phyloP scores from a whole-genome alignment of 1,139 yeast species.

The Trichomonascaceae sp. region DNA sequence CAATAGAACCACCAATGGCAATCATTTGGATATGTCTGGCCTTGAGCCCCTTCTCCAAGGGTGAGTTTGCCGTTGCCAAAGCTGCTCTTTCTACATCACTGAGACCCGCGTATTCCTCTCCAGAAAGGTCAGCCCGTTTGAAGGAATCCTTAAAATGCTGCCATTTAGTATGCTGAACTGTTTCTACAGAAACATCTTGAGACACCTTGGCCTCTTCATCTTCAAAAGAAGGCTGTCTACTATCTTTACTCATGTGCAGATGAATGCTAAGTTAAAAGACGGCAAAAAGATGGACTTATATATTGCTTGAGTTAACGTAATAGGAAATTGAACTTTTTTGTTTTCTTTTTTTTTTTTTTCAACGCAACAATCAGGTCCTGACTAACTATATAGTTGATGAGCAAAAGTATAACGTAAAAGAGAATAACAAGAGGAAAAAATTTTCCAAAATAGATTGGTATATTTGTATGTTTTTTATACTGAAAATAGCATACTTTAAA shows the following conservation, averaged over 20 bases:
- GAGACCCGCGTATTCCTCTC: conserved; percentile 20
- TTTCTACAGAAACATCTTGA: background rate
- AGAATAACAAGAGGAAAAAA: background rate
- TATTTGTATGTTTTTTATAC: background rate
- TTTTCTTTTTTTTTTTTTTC: background rate
- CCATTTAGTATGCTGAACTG: conserved; percentile 15
- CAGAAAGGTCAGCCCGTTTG: conserved; percentile 23
- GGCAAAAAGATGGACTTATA: background rate
- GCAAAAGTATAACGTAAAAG: background rate
- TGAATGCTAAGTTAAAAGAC: background rate
- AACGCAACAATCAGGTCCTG: background rate
- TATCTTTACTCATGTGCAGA: background rate
- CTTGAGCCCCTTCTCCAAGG: conserved; percentile 39
- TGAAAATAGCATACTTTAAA: background rate
- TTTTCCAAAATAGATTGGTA: background rate
- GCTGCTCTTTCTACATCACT: conserved; percentile 25
- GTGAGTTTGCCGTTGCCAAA: conserved; percentile 31
- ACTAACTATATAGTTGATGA: background rate
- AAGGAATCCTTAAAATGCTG: conserved; percentile 26
- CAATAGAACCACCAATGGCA: conserved; percentile 80
- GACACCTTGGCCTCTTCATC: background rate
- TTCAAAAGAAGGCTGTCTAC: background rate
- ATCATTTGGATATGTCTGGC: conserved; percentile 59
- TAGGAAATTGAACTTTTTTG: background rate
- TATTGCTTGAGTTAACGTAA: background rate